Evolutionary conservation across 768 basidiomycete species (phyloP).

Genomic region (Suillus subalutaceus): DNA sequence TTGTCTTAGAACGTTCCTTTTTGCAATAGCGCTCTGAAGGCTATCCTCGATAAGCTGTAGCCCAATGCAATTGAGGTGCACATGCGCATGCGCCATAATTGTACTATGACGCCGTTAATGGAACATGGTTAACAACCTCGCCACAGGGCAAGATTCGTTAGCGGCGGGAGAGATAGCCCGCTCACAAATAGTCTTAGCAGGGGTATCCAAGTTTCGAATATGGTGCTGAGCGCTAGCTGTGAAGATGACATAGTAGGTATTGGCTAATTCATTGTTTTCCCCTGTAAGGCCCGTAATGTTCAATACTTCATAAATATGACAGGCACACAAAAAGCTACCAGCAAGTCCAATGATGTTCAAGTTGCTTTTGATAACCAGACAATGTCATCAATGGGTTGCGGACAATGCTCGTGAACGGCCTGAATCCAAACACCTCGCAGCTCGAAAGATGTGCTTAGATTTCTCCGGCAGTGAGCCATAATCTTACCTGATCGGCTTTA

Average conservation of each 20-base stretch:
- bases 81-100: constrained; percentile 45
- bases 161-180: constrained; percentile 19
- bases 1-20: constrained; percentile 22
- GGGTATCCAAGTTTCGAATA: constrained; percentile 62
- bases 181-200: constrained; percentile 55
- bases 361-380: constrained; percentile 69
- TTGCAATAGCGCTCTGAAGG: constrained; percentile 35
- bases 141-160: constrained; percentile 7
- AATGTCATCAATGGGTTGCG: constrained; percentile 53
- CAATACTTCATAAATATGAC: constrained; percentile 2
- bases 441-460: constrained; percentile 28
- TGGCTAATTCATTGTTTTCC: constrained; percentile 54
- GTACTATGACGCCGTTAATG: constrained; percentile 49
- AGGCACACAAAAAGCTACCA: constrained; percentile 34
- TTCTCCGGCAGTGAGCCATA: not conserved
- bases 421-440: constrained; percentile 48
- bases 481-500: constrained; percentile 55
- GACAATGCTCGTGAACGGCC: constrained; percentile 19
- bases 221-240: constrained; percentile 54
- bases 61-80: constrained; percentile 56
- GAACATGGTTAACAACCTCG: constrained; percentile 1
- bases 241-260: constrained; percentile 57
- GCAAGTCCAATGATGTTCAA: constrained; percentile 79
- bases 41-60: constrained; percentile 54
- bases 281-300: constrained; percentile 35